Evolutionary conservation across 192 early-diverging fungal species (phyloP).

Genomic region (Backusella circina): DNA sequence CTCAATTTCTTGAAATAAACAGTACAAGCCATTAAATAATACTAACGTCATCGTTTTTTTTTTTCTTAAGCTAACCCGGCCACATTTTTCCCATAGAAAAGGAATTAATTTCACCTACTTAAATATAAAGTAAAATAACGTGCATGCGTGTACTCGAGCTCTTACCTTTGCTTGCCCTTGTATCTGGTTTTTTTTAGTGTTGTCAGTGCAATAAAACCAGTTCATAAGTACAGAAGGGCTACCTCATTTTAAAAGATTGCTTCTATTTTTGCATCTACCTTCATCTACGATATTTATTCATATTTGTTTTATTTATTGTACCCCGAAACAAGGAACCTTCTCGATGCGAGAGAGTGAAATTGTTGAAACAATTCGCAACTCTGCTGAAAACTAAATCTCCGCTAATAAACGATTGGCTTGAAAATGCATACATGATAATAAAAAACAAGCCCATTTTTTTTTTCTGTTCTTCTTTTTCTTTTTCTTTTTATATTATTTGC

Average conservation of each 20-base stretch:
- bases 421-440: background rate
- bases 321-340: background rate
- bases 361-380: background rate
- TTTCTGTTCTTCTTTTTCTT: background rate
- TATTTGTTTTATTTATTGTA: background rate
- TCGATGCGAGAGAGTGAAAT: background rate
- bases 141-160: background rate
- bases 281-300: background rate
- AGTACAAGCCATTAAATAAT: background rate
- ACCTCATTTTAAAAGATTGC: background rate
- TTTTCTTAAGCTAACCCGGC: background rate
- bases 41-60: background rate
- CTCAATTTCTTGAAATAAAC: too few species aligned
- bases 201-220: background rate
- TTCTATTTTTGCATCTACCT: background rate
- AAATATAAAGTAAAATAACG: background rate
- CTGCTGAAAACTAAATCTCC: background rate
- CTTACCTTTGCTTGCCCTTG: background rate
- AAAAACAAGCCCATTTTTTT: background rate
- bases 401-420: background rate
- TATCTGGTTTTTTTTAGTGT: background rate
- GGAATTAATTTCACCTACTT: background rate
- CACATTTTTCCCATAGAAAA: background rate
- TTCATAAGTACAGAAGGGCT: background rate
- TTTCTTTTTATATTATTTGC: background rate